A percentile compares a stretch with the other conserved stretches of the same genome.
These are phyloP conservation scores for Heterobasidion annosum DNA, from an alignment of 1,284 basidiomycete genomes.

Conservation along the genomic window DNA sequence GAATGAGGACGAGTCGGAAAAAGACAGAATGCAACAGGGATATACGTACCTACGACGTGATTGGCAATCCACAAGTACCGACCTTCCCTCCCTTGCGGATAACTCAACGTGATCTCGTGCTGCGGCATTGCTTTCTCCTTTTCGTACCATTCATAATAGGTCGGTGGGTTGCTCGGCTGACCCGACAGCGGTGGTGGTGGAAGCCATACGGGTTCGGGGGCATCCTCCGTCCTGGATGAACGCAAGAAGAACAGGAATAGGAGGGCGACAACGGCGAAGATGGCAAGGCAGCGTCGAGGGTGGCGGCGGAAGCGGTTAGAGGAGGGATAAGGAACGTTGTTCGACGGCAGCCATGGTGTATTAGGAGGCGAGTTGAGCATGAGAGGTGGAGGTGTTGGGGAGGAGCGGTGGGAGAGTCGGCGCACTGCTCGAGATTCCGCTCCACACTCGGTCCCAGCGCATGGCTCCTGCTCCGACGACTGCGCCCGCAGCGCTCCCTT, in stretches of 20 bases:
- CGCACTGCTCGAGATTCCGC: no score
- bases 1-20: neutral
- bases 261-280: neutral
- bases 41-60: conserved; percentile 30
- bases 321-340: no score
- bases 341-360: no score
- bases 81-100: conserved; percentile 31
- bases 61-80: conserved; percentile 42
- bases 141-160: conserved; percentile 34
- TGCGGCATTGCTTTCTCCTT: conserved; percentile 38
- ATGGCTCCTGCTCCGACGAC: no score
- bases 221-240: neutral
- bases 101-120: conserved; percentile 29
- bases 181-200: neutral
- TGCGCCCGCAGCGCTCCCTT: no score
- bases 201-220: neutral
- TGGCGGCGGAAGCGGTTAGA: no score
- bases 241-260: neutral
- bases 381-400: no score
- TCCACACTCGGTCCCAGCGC: no score
- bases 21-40: neutral
- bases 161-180: conserved; percentile 24
- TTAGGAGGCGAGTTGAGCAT: no score
- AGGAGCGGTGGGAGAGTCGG: no score
- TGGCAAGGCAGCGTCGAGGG: conserved; percentile 6